Conservation (phyloP, 352 stramenopile genomes). For the Phytopythium boreale region DNA sequence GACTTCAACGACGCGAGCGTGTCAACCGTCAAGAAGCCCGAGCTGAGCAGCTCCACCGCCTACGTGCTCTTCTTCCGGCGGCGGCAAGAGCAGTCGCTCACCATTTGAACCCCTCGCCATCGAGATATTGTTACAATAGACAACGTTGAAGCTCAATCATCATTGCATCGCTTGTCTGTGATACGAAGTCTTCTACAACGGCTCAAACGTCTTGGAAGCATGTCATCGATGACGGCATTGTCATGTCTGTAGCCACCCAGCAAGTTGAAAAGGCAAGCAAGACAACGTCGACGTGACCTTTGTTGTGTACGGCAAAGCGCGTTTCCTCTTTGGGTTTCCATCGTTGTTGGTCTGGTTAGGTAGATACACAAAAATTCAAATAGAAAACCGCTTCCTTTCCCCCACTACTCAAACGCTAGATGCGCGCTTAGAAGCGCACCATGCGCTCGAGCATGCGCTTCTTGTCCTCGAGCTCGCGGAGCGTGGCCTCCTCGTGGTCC, state of each 20-base stretch:
- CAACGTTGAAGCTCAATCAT: no score
- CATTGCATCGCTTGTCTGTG: no score
- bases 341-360: conserved; percentile 11
- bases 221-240: no score
- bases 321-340: conserved; percentile 12
- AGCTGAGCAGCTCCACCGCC: conserved; percentile 55
- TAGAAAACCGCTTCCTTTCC: conserved; percentile 1
- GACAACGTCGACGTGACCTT: no score
- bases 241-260: no score
- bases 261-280: no score
- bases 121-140: neutral
- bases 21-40: conserved; percentile 60
- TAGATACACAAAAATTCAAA: conserved; percentile 12
- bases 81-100: conserved; percentile 53
- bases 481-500: conserved; percentile 82
- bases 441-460: conserved; percentile 80
- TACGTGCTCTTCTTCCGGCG: conserved; percentile 84
- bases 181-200: no score
- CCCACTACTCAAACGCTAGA: neutral
- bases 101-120: conserved; percentile 33
- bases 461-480: conserved; percentile 95
- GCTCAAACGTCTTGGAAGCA: no score
- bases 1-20: conserved; percentile 79
- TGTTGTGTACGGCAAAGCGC: neutral
- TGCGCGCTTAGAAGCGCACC: conserved; percentile 52